These are phyloP conservation scores for Pichia californica DNA, from an alignment of 805 yeast genomes.

Conservation along the genomic window DNA sequence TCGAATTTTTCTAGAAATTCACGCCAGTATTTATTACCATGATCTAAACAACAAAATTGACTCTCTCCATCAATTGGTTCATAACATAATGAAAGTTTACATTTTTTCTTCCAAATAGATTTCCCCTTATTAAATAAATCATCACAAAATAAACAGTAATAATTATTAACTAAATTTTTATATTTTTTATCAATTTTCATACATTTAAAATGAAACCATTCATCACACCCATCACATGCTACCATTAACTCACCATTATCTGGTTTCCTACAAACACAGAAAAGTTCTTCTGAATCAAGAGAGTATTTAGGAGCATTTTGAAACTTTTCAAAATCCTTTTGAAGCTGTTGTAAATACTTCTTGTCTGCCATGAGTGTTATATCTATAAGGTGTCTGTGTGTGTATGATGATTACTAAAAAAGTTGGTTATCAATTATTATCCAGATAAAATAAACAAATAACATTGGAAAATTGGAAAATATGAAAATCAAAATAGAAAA, in stretches of 20 bases:
- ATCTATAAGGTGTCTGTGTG: too few relatives aligned
- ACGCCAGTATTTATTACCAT: constrained; percentile 48
- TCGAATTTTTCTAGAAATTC: constrained; percentile 20
- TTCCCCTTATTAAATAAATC: constrained; percentile 37
- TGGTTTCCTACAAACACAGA: constrained; percentile 70
- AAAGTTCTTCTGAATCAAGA: constrained; percentile 50
- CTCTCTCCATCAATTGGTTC: constrained; percentile 46
- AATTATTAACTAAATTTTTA: constrained; percentile 53
- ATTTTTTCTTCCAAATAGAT: constrained; percentile 71
- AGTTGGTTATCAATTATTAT: too few relatives aligned
- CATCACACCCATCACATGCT: constrained; percentile 93
- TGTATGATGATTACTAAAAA: too few relatives aligned
- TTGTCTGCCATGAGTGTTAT: neutral
- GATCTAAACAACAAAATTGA: constrained; percentile 71
- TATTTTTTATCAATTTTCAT: constrained; percentile 49
- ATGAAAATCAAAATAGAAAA: too few relatives aligned
- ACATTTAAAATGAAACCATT: constrained; percentile 87
- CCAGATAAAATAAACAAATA: too few relatives aligned
- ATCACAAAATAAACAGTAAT: constrained; percentile 69
- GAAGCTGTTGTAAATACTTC: constrained; percentile 17
- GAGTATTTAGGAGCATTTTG: constrained; percentile 34
- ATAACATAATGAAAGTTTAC: constrained; percentile 54
- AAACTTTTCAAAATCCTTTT: constrained; percentile 25
- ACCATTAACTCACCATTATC: constrained; percentile 84
- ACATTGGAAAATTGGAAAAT: too few relatives aligned